Evolutionary conservation across 257 asterid genomes (phyloP), one percentile per base, ranked within the genome.

Genomic region (Gentiana straminea): DNA sequence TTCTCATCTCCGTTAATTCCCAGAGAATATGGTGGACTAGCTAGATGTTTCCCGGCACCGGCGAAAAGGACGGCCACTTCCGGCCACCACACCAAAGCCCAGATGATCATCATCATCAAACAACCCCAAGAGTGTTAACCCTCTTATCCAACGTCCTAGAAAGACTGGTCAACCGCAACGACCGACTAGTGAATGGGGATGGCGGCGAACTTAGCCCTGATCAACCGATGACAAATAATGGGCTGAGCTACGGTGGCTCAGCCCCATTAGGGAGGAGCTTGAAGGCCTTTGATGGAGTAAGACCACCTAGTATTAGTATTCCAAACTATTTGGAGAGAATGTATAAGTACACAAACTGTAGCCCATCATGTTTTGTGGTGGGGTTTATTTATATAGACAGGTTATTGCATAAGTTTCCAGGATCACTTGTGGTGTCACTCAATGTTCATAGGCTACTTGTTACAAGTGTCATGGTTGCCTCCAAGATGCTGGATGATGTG

Each of bases 401-500:
- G 56, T 61, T 89, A 71, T 75, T 79, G 32, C 96, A 90, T 59
- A 81, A 64, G 55, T 73, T 70, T 57, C 97, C 97, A 1, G 85
- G 80, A 51, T 84, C 94, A 1, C 84, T 86, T 32, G 79, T 89
- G 38, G 79, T 80, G 52, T 82, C 97, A 32, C 76, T 82, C 78
- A 90, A 90, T 56, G 86, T 86, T 52, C 96, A 90, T 65, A 65
- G 97, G 15, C 56, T 90, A 69, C 69, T 86, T 1, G 79, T 86
- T 51, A 84, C 96, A 0, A 68, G 85, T 61, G 84, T 90, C 24
- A 80, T 86, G 96, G 80, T 90, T 51, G 97, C 96, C 68, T 86
- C 97, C 69, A 90, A 90, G 70, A 75, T 82, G 71, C 85, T 86
- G 10, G 97, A 90, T 60, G 97, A 90, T 55, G 68, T 71, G 96